A percentile compares a stretch with the other conserved stretches of the same genome.
phyloP scores from a whole-genome alignment of 208 protist genomes.

The Acanthamoeba castellanii region DNA sequence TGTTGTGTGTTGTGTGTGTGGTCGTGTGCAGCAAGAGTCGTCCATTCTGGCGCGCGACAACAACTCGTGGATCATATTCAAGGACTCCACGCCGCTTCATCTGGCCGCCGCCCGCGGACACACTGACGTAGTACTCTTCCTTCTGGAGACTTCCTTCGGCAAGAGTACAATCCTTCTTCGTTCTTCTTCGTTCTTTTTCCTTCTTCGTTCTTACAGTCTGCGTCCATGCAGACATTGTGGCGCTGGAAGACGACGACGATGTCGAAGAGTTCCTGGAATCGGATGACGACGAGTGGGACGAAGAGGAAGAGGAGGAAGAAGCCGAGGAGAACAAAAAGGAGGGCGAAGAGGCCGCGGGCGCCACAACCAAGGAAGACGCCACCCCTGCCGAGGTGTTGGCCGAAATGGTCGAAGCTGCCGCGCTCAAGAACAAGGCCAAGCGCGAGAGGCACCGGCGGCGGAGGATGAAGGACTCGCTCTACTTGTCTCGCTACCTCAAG shows the following conservation, averaged over 20 bases:
- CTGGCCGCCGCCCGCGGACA: slow-evolving; percentile 10
- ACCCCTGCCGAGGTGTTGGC: background rate
- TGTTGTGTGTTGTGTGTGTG: background rate
- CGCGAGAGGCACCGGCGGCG: background rate
- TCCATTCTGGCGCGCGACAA: background rate
- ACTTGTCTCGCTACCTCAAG: background rate
- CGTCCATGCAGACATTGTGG: background rate
- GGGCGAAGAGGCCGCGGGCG: background rate
- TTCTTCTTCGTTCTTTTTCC: background rate
- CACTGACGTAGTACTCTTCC: slow-evolving; percentile 26
- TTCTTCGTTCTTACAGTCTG: background rate
- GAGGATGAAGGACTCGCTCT: background rate
- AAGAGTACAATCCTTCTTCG: background rate
- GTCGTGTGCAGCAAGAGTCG: background rate
- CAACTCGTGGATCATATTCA: slow-evolving; percentile 42
- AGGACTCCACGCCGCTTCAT: slow-evolving; percentile 16
- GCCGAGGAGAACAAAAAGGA: background rate
- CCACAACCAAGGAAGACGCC: background rate
- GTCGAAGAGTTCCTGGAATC: background rate
- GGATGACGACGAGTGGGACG: background rate
- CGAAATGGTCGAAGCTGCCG: background rate
- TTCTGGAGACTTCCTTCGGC: background rate
- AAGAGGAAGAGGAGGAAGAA: background rate
- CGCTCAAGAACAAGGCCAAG: background rate
- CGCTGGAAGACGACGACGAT: background rate